Evolutionary conservation across 352 stramenopile genomes (phyloP).

Genomic region (Pythium coloratum): DNA sequence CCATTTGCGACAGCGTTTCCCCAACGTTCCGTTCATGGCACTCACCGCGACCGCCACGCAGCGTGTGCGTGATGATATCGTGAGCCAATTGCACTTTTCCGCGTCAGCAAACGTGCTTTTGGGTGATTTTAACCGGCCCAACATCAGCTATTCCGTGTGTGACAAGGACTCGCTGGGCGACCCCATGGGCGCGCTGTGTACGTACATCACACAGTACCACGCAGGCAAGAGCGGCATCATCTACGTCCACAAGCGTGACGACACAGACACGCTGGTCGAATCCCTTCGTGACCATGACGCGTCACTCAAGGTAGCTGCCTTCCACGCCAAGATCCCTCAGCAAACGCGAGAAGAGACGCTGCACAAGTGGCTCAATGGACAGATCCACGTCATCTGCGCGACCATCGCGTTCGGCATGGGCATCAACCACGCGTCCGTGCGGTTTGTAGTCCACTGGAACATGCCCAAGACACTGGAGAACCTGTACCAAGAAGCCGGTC

Average conservation of each 20-base stretch:
- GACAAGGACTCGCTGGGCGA: constrained; percentile 53
- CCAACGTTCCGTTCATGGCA: constrained; percentile 66
- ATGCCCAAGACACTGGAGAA: constrained; percentile 91
- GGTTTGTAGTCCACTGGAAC: constrained; percentile 91
- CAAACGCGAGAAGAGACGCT: constrained; percentile 42
- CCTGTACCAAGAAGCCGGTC: constrained; percentile 96
- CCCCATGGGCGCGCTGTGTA: constrained; percentile 36
- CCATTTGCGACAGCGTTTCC: constrained; percentile 35
- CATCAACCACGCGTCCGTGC: constrained; percentile 90
- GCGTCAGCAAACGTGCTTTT: constrained; percentile 40
- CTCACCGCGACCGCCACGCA: constrained; percentile 90
- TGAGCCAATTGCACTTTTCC: constrained; percentile 36
- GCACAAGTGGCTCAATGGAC: constrained; percentile 43
- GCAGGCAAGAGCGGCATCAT: constrained; percentile 36
- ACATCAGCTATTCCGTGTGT: constrained; percentile 56
- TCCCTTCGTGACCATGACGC: constrained; percentile 31
- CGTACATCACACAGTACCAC: constrained; percentile 48
- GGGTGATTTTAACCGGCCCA: constrained; percentile 60
- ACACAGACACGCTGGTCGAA: constrained; percentile 47
- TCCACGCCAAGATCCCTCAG: constrained; percentile 53
- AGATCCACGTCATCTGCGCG: constrained; percentile 83
- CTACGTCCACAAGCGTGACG: constrained; percentile 58
- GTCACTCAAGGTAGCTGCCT: constrained; percentile 38
- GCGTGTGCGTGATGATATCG: constrained; percentile 64
- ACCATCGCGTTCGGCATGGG: constrained; percentile 94